phyloP scores from a whole-genome alignment of 306 rosid genomes.

The Rubus idaeus region DNA sequence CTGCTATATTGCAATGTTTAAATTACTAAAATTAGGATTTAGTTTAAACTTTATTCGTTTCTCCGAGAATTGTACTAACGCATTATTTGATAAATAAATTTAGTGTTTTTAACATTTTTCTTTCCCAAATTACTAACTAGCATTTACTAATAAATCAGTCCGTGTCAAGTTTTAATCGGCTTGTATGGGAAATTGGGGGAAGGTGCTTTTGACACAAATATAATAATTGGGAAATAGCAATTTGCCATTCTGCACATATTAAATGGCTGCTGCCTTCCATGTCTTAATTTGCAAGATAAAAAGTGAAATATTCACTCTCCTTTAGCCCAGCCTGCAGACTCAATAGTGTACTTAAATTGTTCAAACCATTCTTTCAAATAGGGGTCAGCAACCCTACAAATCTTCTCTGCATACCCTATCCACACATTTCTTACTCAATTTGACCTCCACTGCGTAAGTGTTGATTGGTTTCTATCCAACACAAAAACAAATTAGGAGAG shows the following conservation, averaged over 20 bases:
- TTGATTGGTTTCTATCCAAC: not conserved
- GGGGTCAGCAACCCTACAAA: not conserved
- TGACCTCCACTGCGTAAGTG: not conserved
- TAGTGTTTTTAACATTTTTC: too few species aligned
- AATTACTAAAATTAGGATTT: too few species aligned
- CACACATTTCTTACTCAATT: not conserved
- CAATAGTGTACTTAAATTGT: not conserved
- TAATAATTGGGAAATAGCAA: not conserved
- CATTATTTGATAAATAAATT: too few species aligned
- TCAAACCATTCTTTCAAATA: not conserved
- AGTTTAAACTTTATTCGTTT: too few species aligned
- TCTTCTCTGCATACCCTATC: not conserved
- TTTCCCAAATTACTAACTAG: too few species aligned
- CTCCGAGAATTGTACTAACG: too few species aligned
- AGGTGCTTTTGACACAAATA: too few species aligned
- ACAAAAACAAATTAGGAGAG: not conserved
- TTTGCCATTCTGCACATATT: conserved; percentile 26
- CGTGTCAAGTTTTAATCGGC: too few species aligned
- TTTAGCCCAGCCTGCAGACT: not conserved
- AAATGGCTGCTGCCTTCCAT: conserved; percentile 25
- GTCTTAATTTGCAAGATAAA: conserved; percentile 10
- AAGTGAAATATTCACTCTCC: not conserved
- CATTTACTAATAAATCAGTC: too few species aligned
- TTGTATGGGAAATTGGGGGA: too few species aligned
- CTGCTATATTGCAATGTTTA: too few species aligned